A percentile compares a stretch with the other conserved stretches of the same genome.
Conservation (phyloP, 1,139 yeast species). For the Meyerozyma smithsonii region DNA sequence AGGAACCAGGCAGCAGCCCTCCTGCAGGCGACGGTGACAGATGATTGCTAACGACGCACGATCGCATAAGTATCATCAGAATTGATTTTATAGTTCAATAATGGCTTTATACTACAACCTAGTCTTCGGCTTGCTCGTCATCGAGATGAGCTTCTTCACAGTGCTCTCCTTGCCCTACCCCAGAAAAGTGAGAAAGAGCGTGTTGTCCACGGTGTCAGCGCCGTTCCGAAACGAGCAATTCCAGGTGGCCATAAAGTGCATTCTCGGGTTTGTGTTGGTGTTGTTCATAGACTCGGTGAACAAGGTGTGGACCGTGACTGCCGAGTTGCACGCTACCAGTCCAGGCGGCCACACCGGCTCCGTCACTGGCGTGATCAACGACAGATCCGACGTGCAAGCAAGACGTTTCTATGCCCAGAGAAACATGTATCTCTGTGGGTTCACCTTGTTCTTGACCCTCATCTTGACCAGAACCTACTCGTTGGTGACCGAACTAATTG, state of each 20-base stretch:
- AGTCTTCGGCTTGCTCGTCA: constrained; percentile 68
- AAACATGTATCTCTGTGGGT: constrained; percentile 94
- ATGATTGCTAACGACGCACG: constrained; percentile 1
- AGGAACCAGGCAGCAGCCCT: not conserved
- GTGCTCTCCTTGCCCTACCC: constrained; percentile 86
- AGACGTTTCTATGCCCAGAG: constrained; percentile 94
- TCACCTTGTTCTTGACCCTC: constrained; percentile 84
- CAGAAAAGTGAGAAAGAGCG: constrained; percentile 60
- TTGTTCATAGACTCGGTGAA: constrained; percentile 87
- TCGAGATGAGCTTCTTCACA: constrained; percentile 80
- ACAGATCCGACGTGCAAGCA: constrained; percentile 78
- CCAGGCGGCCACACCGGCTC: constrained; percentile 13
- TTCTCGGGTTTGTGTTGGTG: constrained; percentile 77
- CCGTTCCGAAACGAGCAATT: constrained; percentile 72
- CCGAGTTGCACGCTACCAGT: constrained; percentile 45
- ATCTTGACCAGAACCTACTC: constrained; percentile 83
- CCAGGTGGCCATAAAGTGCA: constrained; percentile 74
- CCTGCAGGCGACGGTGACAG: not conserved
- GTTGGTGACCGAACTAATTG: constrained; percentile 70
- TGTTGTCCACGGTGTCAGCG: constrained; percentile 57
- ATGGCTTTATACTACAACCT: constrained; percentile 76
- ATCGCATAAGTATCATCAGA: not conserved
- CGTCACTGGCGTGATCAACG: constrained; percentile 33
- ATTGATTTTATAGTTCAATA: not conserved
- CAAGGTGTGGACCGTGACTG: constrained; percentile 68